phyloP scores from a whole-genome alignment of 345 rosid species.

The Populus euphratica region DNA sequence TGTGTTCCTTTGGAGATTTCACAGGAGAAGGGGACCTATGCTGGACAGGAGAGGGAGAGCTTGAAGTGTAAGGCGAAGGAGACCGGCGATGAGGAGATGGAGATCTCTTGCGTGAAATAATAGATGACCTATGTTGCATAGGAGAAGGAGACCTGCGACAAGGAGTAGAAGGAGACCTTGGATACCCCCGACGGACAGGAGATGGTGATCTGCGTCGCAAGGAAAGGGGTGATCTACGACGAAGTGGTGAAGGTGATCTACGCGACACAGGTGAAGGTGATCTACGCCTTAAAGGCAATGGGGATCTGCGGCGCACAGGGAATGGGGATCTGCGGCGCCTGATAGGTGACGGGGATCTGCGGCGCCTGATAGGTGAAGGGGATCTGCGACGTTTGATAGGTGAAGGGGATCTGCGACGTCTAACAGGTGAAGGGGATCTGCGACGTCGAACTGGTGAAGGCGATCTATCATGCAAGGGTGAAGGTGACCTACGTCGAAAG shows the following conservation, averaged over 20 bases:
- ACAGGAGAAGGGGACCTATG: slow-evolving; percentile 42
- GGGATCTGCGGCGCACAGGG: slow-evolving; percentile 16
- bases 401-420: slow-evolving; percentile 27
- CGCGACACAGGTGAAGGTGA: background rate
- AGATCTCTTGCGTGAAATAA: slow-evolving; percentile 35
- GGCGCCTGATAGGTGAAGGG: slow-evolving; percentile 23
- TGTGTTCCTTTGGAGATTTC: slow-evolving; percentile 32
- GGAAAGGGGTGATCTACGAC: slow-evolving; percentile 6
- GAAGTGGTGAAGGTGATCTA: slow-evolving; percentile 9
- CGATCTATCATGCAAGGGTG: slow-evolving; percentile 5
- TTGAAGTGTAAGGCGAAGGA: slow-evolving; percentile 31
- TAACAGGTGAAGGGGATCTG: slow-evolving; percentile 34
- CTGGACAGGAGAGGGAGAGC: slow-evolving; percentile 47
- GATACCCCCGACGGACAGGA: slow-evolving; percentile 15
- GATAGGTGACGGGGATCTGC: slow-evolving; percentile 28
- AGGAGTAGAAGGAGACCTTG: slow-evolving; percentile 43
- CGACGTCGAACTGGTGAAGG: slow-evolving; percentile 19
- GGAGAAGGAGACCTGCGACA: slow-evolving; percentile 31
- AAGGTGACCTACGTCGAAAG: slow-evolving; percentile 20
- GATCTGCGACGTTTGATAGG: slow-evolving; percentile 32
- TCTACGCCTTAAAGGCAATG: background rate
- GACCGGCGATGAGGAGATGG: slow-evolving; percentile 42
- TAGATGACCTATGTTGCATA: slow-evolving; percentile 30
- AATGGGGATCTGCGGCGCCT: slow-evolving; percentile 18
- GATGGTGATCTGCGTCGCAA: slow-evolving; percentile 12